phyloP scores from a whole-genome alignment of 164 flowering plant species.

The Piper longum region DNA sequence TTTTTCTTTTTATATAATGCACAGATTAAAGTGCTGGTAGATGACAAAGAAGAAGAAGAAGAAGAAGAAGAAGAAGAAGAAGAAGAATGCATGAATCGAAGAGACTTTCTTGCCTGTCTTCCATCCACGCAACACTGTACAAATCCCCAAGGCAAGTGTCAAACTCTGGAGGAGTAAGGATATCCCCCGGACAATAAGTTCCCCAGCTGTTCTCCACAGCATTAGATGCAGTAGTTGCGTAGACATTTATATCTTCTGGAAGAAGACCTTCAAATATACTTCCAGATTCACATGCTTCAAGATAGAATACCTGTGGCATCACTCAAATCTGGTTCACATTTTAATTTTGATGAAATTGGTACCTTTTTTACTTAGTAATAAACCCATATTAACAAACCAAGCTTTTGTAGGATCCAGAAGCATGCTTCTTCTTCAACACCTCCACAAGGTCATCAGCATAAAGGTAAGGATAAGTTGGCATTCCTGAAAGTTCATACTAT shows the following conservation, averaged over 20 bases:
- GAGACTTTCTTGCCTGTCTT: conserved; percentile 47
- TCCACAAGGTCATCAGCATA: conserved; percentile 35
- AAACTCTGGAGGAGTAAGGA: conserved; percentile 62
- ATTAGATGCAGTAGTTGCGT: conserved; percentile 84
- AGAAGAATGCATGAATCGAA: no score
- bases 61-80: no score
- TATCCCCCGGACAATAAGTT: conserved; percentile 72
- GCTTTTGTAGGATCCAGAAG: conserved; percentile 43
- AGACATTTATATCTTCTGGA: conserved; percentile 61
- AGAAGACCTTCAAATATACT: conserved; percentile 94
- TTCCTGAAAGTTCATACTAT: conserved; percentile 21
- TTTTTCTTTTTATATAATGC: no score
- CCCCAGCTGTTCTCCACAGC: conserved; percentile 88
- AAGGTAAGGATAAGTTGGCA: conserved; percentile 42
- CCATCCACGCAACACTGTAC: conserved; percentile 93
- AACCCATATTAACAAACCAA: conserved; percentile 17
- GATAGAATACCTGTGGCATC: conserved; percentile 56
- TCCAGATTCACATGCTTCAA: conserved; percentile 95
- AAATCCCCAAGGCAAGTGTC: conserved; percentile 86
- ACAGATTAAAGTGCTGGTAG: no score
- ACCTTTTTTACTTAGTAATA: not conserved
- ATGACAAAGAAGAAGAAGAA: no score
- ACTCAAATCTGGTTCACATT: not conserved
- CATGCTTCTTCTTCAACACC: conserved; percentile 37
- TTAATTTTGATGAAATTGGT: not conserved